phyloP scores from a whole-genome alignment of 768 basidiomycete genomes.

The Chalciporus piperatus region DNA sequence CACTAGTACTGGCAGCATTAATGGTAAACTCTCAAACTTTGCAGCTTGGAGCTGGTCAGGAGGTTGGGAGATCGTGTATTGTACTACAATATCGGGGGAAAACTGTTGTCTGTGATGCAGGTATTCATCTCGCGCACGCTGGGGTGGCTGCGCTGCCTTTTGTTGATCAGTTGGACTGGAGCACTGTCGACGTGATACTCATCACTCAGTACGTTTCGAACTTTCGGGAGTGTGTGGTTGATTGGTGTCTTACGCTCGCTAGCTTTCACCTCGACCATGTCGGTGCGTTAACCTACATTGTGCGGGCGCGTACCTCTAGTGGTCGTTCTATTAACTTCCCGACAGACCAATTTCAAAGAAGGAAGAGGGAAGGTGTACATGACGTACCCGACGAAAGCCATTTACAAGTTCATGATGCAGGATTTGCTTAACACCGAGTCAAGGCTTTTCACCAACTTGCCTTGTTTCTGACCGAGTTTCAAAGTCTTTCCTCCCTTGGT shows the following conservation, averaged over 20 bases:
- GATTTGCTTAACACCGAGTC: conserved; percentile 92
- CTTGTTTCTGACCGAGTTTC: neutral
- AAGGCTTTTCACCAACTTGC: neutral
- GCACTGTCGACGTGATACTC: conserved; percentile 89
- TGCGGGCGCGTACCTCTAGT: too few relatives aligned
- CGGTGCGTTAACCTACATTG: conserved; percentile 92
- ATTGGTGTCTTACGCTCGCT: neutral
- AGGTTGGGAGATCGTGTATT: conserved; percentile 94
- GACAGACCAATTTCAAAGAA: conserved; percentile 94
- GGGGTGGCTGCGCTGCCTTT: conserved; percentile 94
- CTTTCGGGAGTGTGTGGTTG: neutral
- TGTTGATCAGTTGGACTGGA: conserved; percentile 96
- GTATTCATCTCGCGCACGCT: conserved; percentile 89
- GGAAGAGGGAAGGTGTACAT: conserved; percentile 98
- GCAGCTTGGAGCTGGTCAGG: conserved; percentile 91
- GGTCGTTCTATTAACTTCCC: neutral
- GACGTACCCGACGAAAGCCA: conserved; percentile 97
- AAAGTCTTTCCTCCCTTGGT: conserved; percentile 64
- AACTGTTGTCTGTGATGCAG: conserved; percentile 93
- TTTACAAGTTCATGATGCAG: conserved; percentile 98
- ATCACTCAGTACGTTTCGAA: conserved; percentile 79
- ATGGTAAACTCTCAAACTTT: conserved; percentile 53
- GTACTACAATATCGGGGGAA: conserved; percentile 88
- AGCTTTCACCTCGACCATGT: conserved; percentile 98
- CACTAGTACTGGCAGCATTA: too few relatives aligned